Evolutionary conservation across 108 stramenopile genomes (phyloP).

Genomic region (Phaeodactylum tricornutum): DNA sequence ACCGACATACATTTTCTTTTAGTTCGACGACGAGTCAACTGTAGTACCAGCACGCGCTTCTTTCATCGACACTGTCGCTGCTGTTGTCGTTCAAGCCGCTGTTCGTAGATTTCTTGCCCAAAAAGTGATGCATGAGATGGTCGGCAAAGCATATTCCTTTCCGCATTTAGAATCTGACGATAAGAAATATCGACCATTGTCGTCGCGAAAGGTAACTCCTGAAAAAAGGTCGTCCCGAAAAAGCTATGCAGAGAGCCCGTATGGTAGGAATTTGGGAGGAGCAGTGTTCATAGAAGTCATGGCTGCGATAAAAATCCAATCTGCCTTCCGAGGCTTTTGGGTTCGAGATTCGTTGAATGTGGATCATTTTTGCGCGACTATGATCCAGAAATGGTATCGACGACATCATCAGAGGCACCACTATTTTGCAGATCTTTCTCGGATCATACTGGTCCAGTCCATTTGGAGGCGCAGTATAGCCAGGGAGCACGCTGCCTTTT

Average conservation of each 20-base stretch:
- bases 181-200: neutral
- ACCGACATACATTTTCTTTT: no score
- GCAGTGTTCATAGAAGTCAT: slow-evolving; percentile 17
- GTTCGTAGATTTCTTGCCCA: slow-evolving; percentile 52
- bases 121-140: slow-evolving; percentile 8
- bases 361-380: slow-evolving; percentile 57
- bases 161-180: neutral
- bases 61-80: slow-evolving; percentile 66
- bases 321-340: slow-evolving; percentile 75
- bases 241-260: neutral
- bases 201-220: neutral
- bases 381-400: slow-evolving; percentile 46
- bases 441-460: slow-evolving; percentile 48
- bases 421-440: slow-evolving; percentile 30
- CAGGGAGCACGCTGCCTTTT: slow-evolving; percentile 21
- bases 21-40: no score
- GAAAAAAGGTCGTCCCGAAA: neutral
- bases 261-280: neutral
- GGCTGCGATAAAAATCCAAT: slow-evolving; percentile 65
- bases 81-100: slow-evolving; percentile 71
- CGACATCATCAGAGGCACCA: slow-evolving; percentile 21
- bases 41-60: slow-evolving; percentile 13
- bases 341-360: slow-evolving; percentile 59
- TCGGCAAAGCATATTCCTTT: neutral
- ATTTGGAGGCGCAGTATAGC: slow-evolving; percentile 32